These are phyloP conservation scores for Picochlorum sp. DNA, from an alignment of 139 green algal species.

Conservation along the genomic window DNA sequence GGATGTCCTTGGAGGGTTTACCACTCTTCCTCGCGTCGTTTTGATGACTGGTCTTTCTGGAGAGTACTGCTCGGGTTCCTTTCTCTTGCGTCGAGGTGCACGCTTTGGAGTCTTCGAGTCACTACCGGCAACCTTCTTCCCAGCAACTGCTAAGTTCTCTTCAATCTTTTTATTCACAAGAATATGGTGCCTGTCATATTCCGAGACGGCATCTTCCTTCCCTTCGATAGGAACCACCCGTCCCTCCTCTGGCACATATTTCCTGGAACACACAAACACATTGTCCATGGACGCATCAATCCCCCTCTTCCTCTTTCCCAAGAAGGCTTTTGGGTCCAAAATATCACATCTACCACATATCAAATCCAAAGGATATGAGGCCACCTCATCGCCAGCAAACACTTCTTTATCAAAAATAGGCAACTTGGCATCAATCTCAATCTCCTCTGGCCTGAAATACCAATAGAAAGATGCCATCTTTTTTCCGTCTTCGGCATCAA, in stretches of 20 bases:
- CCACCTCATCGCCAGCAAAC: conserved; percentile 22
- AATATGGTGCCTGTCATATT: not conserved
- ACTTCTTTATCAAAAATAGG: conserved; percentile 14
- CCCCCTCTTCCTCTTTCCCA: not conserved
- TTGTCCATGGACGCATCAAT: conserved; percentile 5
- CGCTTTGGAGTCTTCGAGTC: not conserved
- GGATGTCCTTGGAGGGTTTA: too few species aligned
- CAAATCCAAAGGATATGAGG: conserved; percentile 13
- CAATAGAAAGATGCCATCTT: conserved; percentile 11
- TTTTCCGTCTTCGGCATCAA: not conserved
- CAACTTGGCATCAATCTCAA: conserved; percentile 8
- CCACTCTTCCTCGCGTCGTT: not conserved
- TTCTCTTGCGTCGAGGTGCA: not conserved
- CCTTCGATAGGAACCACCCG: conserved; percentile 18
- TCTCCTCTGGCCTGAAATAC: conserved; percentile 20
- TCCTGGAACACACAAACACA: conserved; percentile 23
- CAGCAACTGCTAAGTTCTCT: not conserved
- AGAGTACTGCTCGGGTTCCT: not conserved
- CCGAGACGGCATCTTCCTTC: not conserved
- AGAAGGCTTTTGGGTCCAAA: not conserved
- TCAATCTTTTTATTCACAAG: not conserved
- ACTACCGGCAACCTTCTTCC: not conserved
- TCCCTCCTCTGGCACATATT: conserved; percentile 22
- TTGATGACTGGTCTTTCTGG: not conserved
- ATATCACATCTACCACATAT: conserved; percentile 23